A percentile compares a stretch with the other conserved stretches of the same genome.
Conservation (phyloP, 75 land plant species). For the Cupressus sempervirens region DNA sequence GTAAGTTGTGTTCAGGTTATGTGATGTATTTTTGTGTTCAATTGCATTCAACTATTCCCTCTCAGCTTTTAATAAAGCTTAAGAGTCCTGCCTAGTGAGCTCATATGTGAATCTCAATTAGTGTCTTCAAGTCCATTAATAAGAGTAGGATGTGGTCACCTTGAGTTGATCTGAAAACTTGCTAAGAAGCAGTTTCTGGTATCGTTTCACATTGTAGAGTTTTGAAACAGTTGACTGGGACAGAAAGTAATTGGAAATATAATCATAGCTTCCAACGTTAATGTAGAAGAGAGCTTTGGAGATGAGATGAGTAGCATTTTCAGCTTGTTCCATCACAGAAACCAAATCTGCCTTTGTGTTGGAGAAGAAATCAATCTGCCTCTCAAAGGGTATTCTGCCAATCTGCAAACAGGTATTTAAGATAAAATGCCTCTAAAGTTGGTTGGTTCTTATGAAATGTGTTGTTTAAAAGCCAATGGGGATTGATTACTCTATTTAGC, state of each 20-base stretch:
- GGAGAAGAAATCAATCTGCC: conserved; percentile 23
- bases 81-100: no score
- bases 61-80: no score
- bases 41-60: no score
- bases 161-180: neutral
- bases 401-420: conserved; percentile 11
- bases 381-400: conserved; percentile 22
- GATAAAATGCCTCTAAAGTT: neutral
- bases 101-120: neutral
- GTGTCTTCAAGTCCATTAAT: neutral
- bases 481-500: no score
- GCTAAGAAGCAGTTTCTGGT: neutral
- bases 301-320: conserved; percentile 2
- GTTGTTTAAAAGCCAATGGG: no score
- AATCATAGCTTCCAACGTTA: conserved; percentile 11
- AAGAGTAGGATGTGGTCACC: neutral
- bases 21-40: no score
- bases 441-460: neutral
- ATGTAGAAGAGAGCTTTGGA: conserved; percentile 10
- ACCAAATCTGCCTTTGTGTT: conserved; percentile 17
- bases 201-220: neutral
- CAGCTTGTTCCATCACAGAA: conserved; percentile 2
- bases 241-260: conserved; percentile 2
- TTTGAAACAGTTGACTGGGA: conserved; percentile 4
- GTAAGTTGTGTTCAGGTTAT: no score